Evolutionary conservation across 352 stramenopile genomes (phyloP), one percentile per base, ranked within the genome.

Genomic region (Pythium folliculosum): DNA sequence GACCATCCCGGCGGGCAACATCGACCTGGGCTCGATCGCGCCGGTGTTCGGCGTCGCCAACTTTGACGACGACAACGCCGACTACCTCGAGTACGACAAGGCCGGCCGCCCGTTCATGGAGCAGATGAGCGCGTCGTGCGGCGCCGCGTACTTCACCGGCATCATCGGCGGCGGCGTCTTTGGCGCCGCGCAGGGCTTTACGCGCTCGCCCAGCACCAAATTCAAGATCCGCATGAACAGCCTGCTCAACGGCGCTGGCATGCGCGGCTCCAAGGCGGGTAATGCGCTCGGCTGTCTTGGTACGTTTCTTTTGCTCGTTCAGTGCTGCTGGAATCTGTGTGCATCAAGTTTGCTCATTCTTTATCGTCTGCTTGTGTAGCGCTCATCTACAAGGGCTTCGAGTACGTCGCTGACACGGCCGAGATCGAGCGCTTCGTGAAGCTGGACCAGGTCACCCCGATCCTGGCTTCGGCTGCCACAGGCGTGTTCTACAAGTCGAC

Each of bases 181-280:
- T 49, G 88, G 88, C 56, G 86, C 86, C 5, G 55, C 81, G 47
- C 78, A 86, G 57, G 88, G 88, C 58, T 90, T 94, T 38, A 43
- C 75, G 30, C 81, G 81, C 53, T 90, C 86, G 23, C 88, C 88
- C 14, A 93, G 82, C 72, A 78, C 82, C 55, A 96, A 94, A 77
- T 90, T 96, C 73, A 94, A 94, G 69, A 94, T 96, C 54, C 72
- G 86, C 63, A 90, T 96, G 81, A 96, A 96, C 64, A 82, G 83
- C 67, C 70, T 96, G n/a, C 90, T 96, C 76, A 96, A 96, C 69
- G 85, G 84, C 40, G 86, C 86, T 10, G 84, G 83, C 5, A 75
- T 89, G 50, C 86, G 86, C 9, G 88, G 88, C 25, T 96, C 88
- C 60, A 94, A 93, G 70, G 84, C 85, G 9, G 88, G 88, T 69